A percentile compares a stretch with the other conserved stretches of the same genome.
These are phyloP conservation scores for Daldinia sp. DNA, from an alignment of 2,329 filamentous ascomycete genomes.

Conservation along the genomic window DNA sequence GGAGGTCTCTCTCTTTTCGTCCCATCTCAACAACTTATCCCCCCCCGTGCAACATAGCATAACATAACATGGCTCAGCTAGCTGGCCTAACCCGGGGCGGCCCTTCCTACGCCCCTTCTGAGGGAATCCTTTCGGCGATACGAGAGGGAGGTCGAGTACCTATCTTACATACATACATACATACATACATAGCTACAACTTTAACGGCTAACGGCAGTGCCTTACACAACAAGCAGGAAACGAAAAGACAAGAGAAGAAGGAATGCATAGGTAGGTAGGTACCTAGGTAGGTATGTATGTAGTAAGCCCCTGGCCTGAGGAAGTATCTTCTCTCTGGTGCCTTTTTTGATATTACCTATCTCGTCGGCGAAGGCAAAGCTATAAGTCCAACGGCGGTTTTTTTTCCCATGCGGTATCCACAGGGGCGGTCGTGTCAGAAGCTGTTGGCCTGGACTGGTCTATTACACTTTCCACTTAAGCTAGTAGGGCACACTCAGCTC, in stretches of 20 bases:
- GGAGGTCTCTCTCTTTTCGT: neutral
- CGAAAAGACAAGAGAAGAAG: no score
- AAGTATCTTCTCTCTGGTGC: neutral
- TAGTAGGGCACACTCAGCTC: conserved; percentile 4
- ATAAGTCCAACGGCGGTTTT: conserved; percentile 2
- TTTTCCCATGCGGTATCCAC: neutral
- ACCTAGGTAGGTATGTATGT: neutral
- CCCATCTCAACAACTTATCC: neutral
- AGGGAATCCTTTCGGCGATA: conserved; percentile 18
- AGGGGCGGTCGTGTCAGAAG: conserved; percentile 2
- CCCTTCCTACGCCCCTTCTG: neutral
- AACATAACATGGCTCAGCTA: no score
- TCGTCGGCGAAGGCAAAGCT: neutral
- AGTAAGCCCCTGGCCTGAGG: conserved; percentile 14
- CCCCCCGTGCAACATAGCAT: neutral
- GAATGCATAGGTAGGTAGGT: neutral
- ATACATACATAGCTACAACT: no score
- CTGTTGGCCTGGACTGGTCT: neutral
- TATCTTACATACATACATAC: no score
- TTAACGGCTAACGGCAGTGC: no score
- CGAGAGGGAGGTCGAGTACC: neutral
- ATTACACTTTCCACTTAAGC: neutral
- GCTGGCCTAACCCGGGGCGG: neutral
- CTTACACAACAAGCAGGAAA: no score
- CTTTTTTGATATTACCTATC: neutral